A percentile compares a stretch with the other conserved stretches of the same genome.
Conservation (phyloP, 495 filamentous ascomycete species). For the Alectoria sarmentosa region DNA sequence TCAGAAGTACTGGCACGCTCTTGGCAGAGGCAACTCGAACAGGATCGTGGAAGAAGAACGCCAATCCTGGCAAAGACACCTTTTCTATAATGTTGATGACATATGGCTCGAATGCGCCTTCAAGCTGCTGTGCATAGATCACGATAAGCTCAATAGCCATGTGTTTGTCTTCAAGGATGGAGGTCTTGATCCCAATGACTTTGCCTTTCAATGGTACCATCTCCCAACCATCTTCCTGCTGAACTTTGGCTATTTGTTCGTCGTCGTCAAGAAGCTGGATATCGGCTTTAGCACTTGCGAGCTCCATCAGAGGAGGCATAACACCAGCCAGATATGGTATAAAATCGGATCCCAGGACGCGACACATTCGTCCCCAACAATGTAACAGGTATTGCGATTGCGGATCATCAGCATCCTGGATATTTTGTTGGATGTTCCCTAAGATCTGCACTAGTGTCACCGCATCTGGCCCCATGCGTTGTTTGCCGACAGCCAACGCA, state of each 20-base stretch:
- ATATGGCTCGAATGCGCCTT: constrained; percentile 86
- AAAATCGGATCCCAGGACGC: constrained; percentile 84
- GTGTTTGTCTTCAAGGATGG: constrained; percentile 94
- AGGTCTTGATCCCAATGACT: constrained; percentile 97
- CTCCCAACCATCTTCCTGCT: constrained; percentile 98
- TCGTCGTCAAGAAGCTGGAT: constrained; percentile 96
- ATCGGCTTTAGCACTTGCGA: constrained; percentile 93
- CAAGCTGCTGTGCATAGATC: constrained; percentile 91
- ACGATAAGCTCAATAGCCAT: constrained; percentile 97
- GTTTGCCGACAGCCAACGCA: constrained; percentile 88
- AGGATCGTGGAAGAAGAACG: constrained; percentile 99
- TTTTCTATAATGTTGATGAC: constrained; percentile 93
- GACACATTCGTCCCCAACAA: constrained; percentile 99
- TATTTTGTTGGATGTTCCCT: constrained; percentile 76
- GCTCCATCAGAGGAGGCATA: constrained; percentile 86
- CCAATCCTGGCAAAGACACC: constrained; percentile 85
- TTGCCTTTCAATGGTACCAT: constrained; percentile 93
- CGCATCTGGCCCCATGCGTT: constrained; percentile 83
- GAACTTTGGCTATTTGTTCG: constrained; percentile 83
- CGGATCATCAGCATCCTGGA: constrained; percentile 89
- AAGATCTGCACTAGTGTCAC: constrained; percentile 78
- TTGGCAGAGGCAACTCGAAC: constrained; percentile 94
- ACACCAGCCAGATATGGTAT: constrained; percentile 85
- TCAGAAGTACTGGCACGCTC: constrained; percentile 87
- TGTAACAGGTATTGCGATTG: constrained; percentile 96